phyloP scores from a whole-genome alignment of 2,329 filamentous ascomycete genomes.

The Exophiala mesophila region DNA sequence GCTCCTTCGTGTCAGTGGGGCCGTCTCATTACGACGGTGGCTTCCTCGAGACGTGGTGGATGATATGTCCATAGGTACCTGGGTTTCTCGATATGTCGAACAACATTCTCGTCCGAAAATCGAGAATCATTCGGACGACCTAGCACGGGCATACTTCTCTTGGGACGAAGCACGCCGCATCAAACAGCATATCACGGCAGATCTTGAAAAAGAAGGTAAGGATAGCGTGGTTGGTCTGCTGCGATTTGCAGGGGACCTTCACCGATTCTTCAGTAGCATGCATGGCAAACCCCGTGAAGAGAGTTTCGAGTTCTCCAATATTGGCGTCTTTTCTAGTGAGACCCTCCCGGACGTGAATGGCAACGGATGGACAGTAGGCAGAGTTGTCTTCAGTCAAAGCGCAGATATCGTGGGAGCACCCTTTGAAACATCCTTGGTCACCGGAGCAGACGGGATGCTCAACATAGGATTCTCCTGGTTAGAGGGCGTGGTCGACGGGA shows the following conservation, averaged over 20 bases:
- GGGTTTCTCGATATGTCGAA: conserved; percentile 1
- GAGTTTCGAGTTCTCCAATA: conserved; percentile 7
- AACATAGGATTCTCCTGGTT: conserved; percentile 39
- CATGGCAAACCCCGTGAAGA: conserved; percentile 1
- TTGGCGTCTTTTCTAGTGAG: conserved; percentile 1
- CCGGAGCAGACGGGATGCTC: conserved; percentile 1
- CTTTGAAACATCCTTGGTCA: conserved; percentile 1
- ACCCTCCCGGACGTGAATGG: background rate
- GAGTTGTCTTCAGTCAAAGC: conserved; percentile 5
- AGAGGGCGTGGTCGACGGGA: conserved; percentile 32
- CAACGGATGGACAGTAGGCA: background rate
- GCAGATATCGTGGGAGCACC: conserved; percentile 2
- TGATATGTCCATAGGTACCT: background rate
- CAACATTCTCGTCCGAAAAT: background rate
- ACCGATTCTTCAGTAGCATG: background rate
- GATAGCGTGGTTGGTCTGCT: conserved; percentile 3
- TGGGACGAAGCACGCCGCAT: conserved; percentile 5
- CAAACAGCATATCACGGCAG: background rate
- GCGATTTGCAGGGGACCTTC: conserved; percentile 3
- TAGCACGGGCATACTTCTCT: background rate
- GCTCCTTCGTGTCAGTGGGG: background rate
- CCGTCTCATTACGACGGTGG: conserved; percentile 4
- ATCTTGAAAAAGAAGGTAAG: conserved; percentile 2
- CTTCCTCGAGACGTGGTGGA: conserved; percentile 1
- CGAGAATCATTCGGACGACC: background rate